Conservation (phyloP, 1,284 basidiomycete species). For the Puccinia novopanici region DNA sequence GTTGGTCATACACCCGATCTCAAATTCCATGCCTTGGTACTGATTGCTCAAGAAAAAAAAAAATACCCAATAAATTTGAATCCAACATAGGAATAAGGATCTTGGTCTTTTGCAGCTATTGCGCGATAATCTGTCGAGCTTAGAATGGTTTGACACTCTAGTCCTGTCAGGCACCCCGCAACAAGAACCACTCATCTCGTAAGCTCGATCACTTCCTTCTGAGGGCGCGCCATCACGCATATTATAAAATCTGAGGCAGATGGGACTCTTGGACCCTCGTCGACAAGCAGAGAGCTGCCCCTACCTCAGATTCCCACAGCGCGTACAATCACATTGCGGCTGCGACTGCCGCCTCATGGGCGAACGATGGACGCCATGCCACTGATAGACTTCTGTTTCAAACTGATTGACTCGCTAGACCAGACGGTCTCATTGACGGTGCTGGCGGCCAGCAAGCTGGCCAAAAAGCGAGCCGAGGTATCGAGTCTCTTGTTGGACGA, state of each 20-base stretch:
- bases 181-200: slow-evolving; percentile 31
- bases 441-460: slow-evolving; percentile 15
- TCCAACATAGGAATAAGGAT: slow-evolving; percentile 22
- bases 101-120: slow-evolving; percentile 27
- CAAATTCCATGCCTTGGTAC: neutral
- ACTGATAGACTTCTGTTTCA: slow-evolving; percentile 31
- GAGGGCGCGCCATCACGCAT: neutral
- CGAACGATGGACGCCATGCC: slow-evolving; percentile 21
- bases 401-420: slow-evolving; percentile 32
- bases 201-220: neutral
- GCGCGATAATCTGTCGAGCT: slow-evolving; percentile 25
- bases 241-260: neutral
- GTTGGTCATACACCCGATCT: slow-evolving; percentile 44
- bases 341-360: slow-evolving; percentile 22
- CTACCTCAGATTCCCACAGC: slow-evolving; percentile 4
- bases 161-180: slow-evolving; percentile 43
- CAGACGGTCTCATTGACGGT: slow-evolving; percentile 13
- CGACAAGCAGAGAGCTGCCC: slow-evolving; percentile 8
- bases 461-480: slow-evolving; percentile 26
- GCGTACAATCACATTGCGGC: slow-evolving; percentile 43
- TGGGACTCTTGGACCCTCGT: neutral
- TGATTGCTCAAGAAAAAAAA: neutral
- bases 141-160: slow-evolving; percentile 45
- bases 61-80: neutral
- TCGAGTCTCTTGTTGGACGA: slow-evolving; percentile 25